Base-by-base conservation (phyloP, 176 grass and related monocot genomes). In the Paspalum notatum region DNA sequence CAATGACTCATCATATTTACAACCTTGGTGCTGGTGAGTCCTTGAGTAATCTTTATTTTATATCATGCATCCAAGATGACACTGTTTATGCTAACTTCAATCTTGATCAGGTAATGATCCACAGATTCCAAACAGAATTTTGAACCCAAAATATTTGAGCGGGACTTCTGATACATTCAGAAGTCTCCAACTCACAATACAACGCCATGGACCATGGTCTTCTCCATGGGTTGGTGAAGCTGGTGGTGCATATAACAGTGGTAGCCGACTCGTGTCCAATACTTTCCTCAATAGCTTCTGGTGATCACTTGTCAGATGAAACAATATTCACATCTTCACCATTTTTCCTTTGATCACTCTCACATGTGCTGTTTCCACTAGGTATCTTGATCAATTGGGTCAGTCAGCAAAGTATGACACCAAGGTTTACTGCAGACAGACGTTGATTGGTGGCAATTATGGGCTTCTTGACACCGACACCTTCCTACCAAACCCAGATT, bases 361-460 rank as follows among this genome's bases (percentile, higher is more conserved):
- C 45, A 78, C 62, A 1, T 80, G 84, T 74, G 22, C 44, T 45
- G 32, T 71, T 80, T 77, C 37, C 56, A 82, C 79, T 71, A 99
- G 96, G 96, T 99, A 99, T 67, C 85, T 99, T 65, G 96, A 99
- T 91, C 92, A 99, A 77, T 84, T 99, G 41, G 96, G 96, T 17
- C 81, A 95, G 66, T 85, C 96, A 64, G 89, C 96, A 43, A 99
- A 90, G 82, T 99, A 99, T 85, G 83, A 95, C 58, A 93, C 92
- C 15, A 95, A 89, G 87, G 92, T 88, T n/a, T 96, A 99, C 62
- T 99, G 97, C 66, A 91, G 97, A 80, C 97, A 99, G 65, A 85
- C 81, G 18, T 88, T 93, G 60, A 96, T 96, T 74, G 97, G 97
- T 24, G 97, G 97, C 40, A 93, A 99, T 72, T 99, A 99, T 54